A percentile compares a stretch with the other conserved stretches of the same genome.
Evolutionary conservation across 129 eudicot genomes (phyloP).

Genomic region (Lactuca saligna): DNA sequence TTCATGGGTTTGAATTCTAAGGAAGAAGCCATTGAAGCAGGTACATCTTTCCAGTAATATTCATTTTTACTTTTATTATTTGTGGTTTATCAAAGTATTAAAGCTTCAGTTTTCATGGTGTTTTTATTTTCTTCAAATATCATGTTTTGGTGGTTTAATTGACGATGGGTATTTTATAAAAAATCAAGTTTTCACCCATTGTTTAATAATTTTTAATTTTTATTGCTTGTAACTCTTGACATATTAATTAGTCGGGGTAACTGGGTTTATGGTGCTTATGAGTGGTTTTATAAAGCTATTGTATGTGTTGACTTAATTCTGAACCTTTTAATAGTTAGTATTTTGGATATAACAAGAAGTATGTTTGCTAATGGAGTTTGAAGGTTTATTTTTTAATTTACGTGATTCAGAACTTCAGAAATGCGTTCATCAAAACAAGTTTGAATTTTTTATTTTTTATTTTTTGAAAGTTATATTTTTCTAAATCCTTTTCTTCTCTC

Average conservation of each 20-base stretch:
- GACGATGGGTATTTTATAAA: neutral
- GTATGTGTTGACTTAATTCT: neutral
- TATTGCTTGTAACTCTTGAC: neutral
- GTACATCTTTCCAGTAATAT: neutral
- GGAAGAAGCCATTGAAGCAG: conserved; percentile 48
- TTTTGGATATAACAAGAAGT: neutral
- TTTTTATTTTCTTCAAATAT: neutral
- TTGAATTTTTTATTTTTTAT: neutral
- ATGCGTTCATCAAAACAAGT: neutral
- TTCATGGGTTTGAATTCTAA: conserved; percentile 72
- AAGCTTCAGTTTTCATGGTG: neutral
- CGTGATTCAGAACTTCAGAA: neutral
- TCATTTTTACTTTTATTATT: neutral
- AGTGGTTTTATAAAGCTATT: neutral
- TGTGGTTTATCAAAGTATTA: neutral
- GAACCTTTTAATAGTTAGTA: neutral
- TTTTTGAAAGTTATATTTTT: neutral
- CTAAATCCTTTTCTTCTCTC: no score
- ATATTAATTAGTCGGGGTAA: neutral
- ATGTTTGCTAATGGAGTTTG: neutral
- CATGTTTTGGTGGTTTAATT: conserved; percentile 13
- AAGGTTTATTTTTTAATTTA: conserved; percentile 1
- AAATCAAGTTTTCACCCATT: no score
- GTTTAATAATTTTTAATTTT: no score
- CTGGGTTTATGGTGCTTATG: neutral